phyloP scores from a whole-genome alignment of 1,284 basidiomycete species.

The Rhodotorula sp. region DNA sequence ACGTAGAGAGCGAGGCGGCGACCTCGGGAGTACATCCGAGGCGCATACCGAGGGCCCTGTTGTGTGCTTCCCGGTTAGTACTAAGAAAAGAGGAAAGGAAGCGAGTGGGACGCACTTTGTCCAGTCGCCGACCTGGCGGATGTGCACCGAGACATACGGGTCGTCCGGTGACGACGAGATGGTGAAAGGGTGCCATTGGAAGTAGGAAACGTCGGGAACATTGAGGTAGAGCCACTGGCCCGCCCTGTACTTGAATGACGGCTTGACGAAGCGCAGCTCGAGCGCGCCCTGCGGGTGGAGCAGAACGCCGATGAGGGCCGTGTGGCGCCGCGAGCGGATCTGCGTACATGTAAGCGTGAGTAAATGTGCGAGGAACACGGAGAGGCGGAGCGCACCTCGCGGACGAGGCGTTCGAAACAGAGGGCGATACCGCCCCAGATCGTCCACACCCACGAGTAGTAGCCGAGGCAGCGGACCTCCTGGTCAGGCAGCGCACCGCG shows the following conservation, averaged over 20 bases:
- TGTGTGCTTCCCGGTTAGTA: background rate
- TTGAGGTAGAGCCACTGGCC: constrained; percentile 90
- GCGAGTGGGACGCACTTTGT: constrained; percentile 56
- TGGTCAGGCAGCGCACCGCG: constrained; percentile 64
- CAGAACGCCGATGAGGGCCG: constrained; percentile 67
- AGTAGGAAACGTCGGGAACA: constrained; percentile 75
- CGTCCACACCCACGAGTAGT: constrained; percentile 70
- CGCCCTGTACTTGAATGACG: constrained; percentile 81
- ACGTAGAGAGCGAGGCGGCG: constrained; percentile 67
- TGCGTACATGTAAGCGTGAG: background rate
- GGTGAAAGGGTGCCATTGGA: constrained; percentile 83
- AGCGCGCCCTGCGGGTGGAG: constrained; percentile 65
- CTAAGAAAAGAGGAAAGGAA: background rate
- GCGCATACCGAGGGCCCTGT: constrained; percentile 67
- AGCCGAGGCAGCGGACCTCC: constrained; percentile 81
- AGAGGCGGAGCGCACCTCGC: constrained; percentile 62
- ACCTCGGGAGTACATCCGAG: constrained; percentile 75
- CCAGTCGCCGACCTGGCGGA: constrained; percentile 88
- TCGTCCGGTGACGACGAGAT: constrained; percentile 91
- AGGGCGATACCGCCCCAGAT: constrained; percentile 85
- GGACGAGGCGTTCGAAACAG: constrained; percentile 75
- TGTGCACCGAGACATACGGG: constrained; percentile 82
- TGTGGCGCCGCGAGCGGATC: constrained; percentile 60
- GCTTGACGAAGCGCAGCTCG: constrained; percentile 84
- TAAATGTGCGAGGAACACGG: background rate